phyloP scores from a whole-genome alignment of 2,329 filamentous ascomycete genomes.

The Ceratocystis alfenasii region DNA sequence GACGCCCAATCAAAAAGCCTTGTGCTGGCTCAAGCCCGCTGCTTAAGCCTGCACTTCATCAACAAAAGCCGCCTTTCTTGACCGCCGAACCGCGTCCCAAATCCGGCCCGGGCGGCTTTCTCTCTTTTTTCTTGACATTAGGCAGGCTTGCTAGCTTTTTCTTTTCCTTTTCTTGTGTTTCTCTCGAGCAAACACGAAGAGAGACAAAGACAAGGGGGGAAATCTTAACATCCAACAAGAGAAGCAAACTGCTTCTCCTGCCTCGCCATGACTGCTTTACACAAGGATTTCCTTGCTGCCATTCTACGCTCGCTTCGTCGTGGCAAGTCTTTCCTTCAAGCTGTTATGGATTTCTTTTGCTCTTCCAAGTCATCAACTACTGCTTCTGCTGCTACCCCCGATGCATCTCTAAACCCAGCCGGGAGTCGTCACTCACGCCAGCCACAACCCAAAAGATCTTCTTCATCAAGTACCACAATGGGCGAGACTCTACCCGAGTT shows the following conservation, averaged over 20 bases:
- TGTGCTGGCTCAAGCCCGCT: not conserved
- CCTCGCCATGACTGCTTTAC: conserved; percentile 41
- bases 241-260: not conserved
- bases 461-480: conserved; percentile 19
- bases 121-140: not conserved
- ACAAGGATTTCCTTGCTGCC: conserved; percentile 42
- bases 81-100: not conserved
- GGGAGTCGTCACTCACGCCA: not conserved
- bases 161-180: not conserved
- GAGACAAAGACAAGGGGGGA: not conserved
- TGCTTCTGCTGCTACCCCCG: not conserved
- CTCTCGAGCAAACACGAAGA: not conserved
- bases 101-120: conserved; percentile 4
- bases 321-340: conserved; percentile 48
- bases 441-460: conserved; percentile 15
- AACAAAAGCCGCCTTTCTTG: not conserved
- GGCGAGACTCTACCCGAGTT: conserved; percentile 12
- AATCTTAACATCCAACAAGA: not conserved
- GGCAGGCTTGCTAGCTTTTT: not conserved
- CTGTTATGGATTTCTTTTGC: conserved; percentile 33
- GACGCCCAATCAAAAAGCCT: not conserved
- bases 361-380: conserved; percentile 33
- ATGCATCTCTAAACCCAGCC: conserved; percentile 23
- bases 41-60: not conserved
- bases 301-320: conserved; percentile 45